phyloP scores from a whole-genome alignment of 768 basidiomycete species.

The Auricularia sp. region DNA sequence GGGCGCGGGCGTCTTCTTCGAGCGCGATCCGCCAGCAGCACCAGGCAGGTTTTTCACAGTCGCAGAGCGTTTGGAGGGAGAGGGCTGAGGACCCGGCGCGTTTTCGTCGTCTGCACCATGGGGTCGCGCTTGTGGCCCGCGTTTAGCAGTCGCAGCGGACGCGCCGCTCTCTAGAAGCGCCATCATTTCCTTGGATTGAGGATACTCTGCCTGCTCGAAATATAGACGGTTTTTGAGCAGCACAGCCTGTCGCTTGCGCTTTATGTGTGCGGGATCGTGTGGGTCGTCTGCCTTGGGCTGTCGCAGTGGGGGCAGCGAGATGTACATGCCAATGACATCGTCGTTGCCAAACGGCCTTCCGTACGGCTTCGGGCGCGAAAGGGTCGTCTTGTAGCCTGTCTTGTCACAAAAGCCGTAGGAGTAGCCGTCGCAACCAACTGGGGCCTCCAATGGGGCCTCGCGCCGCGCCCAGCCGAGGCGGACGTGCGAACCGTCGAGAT shows the following conservation, averaged over 20 bases:
- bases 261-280: slow-evolving; percentile 71
- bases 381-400: slow-evolving; percentile 80
- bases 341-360: slow-evolving; percentile 65
- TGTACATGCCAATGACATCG: slow-evolving; percentile 89
- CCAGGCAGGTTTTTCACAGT: slow-evolving; percentile 63
- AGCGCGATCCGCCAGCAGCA: slow-evolving; percentile 27
- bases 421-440: slow-evolving; percentile 89
- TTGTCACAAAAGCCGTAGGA: slow-evolving; percentile 88
- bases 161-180: slow-evolving; percentile 56
- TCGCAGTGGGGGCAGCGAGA: slow-evolving; percentile 68
- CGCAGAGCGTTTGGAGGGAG: slow-evolving; percentile 52
- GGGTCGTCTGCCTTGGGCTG: slow-evolving; percentile 51
- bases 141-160: slow-evolving; percentile 5
- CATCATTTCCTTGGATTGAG: slow-evolving; percentile 84
- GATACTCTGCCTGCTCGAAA: slow-evolving; percentile 88
- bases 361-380: slow-evolving; percentile 74
- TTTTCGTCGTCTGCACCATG: slow-evolving; percentile 24
- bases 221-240: slow-evolving; percentile 95
- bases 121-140: neutral
- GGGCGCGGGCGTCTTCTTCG: slow-evolving; percentile 25
- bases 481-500: slow-evolving; percentile 68
- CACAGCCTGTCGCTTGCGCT: slow-evolving; percentile 86
- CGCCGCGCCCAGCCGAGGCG: slow-evolving; percentile 86
- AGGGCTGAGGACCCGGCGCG: slow-evolving; percentile 46
- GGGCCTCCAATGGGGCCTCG: slow-evolving; percentile 88